A percentile compares a stretch with the other conserved stretches of the same genome.
phyloP scores from a whole-genome alignment of 306 rosid species.

The Lathyrus aphaca region DNA sequence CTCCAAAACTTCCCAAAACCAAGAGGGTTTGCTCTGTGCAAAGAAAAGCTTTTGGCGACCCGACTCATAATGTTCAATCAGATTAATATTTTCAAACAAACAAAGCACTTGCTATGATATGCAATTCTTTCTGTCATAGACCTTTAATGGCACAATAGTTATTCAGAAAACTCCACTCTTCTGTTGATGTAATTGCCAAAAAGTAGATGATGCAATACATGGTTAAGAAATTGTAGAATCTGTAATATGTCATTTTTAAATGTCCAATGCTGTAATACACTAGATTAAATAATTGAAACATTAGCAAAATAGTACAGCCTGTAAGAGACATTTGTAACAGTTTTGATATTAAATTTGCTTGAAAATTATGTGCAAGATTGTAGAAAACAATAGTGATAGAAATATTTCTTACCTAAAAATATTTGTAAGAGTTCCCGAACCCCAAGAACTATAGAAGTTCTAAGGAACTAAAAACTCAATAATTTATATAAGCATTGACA shows the following conservation, averaged over 20 bases:
- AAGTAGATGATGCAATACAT: constrained; percentile 4
- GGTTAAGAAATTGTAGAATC: constrained; percentile 24
- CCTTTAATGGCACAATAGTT: constrained; percentile 23
- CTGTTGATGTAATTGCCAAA: not conserved
- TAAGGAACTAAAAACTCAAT: constrained; percentile 33
- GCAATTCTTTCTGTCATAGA: not conserved
- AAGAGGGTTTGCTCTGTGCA: constrained; percentile 78
- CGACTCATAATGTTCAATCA: constrained; percentile 35
- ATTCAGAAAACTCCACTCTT: not conserved
- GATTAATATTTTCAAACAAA: constrained; percentile 21
- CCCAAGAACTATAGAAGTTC: not conserved
- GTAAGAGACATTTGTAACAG: not conserved
- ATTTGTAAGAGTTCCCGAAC: constrained; percentile 5
- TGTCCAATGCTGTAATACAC: too few relatives aligned
- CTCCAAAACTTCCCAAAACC: constrained; percentile 58
- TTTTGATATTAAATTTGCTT: not conserved
- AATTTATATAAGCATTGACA: constrained; percentile 41
- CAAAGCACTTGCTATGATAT: constrained; percentile 24
- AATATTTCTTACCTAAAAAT: not conserved
- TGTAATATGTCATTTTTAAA: constrained; percentile 25
- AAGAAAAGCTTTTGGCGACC: constrained; percentile 85
- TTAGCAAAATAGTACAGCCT: not conserved
- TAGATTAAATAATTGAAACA: not conserved
- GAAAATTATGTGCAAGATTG: not conserved
- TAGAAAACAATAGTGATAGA: constrained; percentile 3